Base-by-base conservation (phyloP, 2,329 filamentous ascomycete species). In the Orbilia javanica region DNA sequence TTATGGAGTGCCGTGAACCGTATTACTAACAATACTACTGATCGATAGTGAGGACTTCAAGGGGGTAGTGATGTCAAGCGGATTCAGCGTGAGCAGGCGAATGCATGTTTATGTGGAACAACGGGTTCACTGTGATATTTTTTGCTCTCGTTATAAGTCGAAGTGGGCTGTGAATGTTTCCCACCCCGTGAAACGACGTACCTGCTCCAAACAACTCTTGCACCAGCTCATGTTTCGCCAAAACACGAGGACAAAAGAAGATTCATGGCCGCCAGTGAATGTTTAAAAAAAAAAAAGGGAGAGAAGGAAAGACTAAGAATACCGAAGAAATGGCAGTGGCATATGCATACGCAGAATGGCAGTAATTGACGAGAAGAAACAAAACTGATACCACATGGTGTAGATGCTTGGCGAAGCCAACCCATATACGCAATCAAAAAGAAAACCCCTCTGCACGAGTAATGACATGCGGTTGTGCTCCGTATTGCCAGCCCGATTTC, bases 161-260 rank as follows among this genome's bases (percentile, higher is more conserved):
- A 22, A 31, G 62, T 36, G 15, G 48, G 46, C 55, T 60, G 55
- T 67, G 39, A 31, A 48, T 73, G 65, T 76, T 76, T 76, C 55
- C 63, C 36, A 25, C 72, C 60, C 70, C 70, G 63, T 68, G 74
- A 78, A 78, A 78, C 74, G 67, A 48, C 27, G 62, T 42, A 63
- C 60, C 66, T 50, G 53, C 67, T 68, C 67, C 67, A 78, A 78
- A 78, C 74, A 18, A 39, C 57, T 72, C 27, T 36, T 78, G 74
- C 42, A 68, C 67, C 74, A 78, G 63, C 72, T 63, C 74, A 67
- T 67, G 74, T 78, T 78, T 78, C 74, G 74, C 62, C 62, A 64
- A 42, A 63, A 48, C 34, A 52, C 65, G 50, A 60, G 3, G 18
- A 64, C 60, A 29, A 66, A 73, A 73, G 68, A 31, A 73, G 69